Base-by-base conservation (phyloP, 2,329 filamentous ascomycete genomes). In the Blastomyces parvus region DNA sequence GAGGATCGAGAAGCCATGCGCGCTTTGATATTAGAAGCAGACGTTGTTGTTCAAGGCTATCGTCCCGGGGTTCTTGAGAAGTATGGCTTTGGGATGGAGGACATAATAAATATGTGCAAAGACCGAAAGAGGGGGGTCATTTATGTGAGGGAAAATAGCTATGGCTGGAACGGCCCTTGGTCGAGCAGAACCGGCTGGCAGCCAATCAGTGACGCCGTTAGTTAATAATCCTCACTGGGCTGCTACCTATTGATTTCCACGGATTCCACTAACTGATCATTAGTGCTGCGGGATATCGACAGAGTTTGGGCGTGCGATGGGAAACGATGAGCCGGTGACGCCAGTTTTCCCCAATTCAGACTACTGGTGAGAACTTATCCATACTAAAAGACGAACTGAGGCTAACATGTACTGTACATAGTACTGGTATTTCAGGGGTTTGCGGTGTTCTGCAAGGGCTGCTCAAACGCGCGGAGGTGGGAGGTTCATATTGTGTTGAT, bases 131-230 rank as follows among this genome's bases (percentile, higher is more conserved):
- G 74, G 27, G 80, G 80, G 0, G 73, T 82, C 27, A 74, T 83
- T 22, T 77, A 81, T 55, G 77, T 80, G 2, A 71, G 78, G 3
- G 81, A 83, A 71, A 83, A 83, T 66, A 83, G 80, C 68, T 84
- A 82, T 64, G 82, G 82, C 0, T 83, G 77, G 74, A 67, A 81
- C 59, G 82, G 81, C 0, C 78, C 78, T 0, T 81, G 78, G 77
- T 69, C 72, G 9, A 70, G 77, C 38, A 71, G 81, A 3, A 78
- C 73, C 46, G 81, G 81, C 0, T 84, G 81, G 81, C 82, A 84
- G 70, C 80, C 82, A 67, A 82, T 83, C 62, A 77, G 75, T 38
- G 80, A 83, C 13, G 38, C 38, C 19, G 52, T 56, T 46, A 30
- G 25, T 53, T 30, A 30, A 53, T 50, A 30, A 27, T 19, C 13